Conservation (phyloP, 495 filamentous ascomycete genomes). For the Hypoxylon cercidicola region DNA sequence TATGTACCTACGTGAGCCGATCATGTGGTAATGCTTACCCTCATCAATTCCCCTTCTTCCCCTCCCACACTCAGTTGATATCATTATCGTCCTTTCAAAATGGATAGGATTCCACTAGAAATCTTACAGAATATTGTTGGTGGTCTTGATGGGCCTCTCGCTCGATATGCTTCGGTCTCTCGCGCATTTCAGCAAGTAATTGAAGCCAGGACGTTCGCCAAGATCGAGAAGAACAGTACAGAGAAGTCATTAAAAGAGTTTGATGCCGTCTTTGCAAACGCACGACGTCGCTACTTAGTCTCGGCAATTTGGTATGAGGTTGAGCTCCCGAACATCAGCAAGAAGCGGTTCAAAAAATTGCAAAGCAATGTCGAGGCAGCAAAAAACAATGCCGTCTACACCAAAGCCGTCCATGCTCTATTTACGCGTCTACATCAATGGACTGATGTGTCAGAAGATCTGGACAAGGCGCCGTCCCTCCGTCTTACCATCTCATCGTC, state of each 20-base stretch:
- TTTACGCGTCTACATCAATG: slow-evolving; percentile 11
- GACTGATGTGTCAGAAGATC: not conserved
- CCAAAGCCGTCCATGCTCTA: not conserved
- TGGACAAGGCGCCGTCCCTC: not conserved
- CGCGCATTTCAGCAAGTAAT: slow-evolving; percentile 2
- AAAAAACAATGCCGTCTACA: not conserved
- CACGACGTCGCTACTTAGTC: slow-evolving; percentile 11
- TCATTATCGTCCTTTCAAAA: not conserved
- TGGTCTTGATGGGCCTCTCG: slow-evolving; percentile 1
- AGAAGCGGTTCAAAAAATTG: not conserved
- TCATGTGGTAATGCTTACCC: too few relatives aligned
- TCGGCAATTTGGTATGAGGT: not conserved
- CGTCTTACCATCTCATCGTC: not conserved
- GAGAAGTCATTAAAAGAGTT: not conserved
- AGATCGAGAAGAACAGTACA: not conserved
- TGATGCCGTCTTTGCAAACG: not conserved
- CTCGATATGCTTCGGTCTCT: slow-evolving; percentile 1
- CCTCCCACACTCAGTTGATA: not conserved
- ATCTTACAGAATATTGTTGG: slow-evolving; percentile 4
- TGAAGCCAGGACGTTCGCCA: slow-evolving; percentile 13
- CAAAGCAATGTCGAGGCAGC: not conserved
- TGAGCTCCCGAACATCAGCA: not conserved
- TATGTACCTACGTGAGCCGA: too few relatives aligned
- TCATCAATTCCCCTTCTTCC: too few relatives aligned
- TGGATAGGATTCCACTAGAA: slow-evolving; percentile 16